Evolutionary conservation across 805 yeast genomes (phyloP).

Genomic region (Cyberlindnera xylosilytica): DNA sequence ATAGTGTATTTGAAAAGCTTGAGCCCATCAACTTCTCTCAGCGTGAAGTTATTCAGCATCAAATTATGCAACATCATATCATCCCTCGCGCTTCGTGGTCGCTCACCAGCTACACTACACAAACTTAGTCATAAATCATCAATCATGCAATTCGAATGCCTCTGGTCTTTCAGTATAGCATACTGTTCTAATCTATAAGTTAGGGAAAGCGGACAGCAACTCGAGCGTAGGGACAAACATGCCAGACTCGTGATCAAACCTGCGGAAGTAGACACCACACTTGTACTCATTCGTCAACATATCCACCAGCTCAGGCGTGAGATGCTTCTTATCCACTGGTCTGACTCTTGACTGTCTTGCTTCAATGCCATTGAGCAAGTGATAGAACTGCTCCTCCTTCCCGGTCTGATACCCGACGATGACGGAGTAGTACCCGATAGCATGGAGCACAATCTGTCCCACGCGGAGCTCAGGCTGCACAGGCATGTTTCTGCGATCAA

Average conservation of each 20-base stretch:
- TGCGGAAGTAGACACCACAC: conserved; percentile 11
- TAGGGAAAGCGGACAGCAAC: conserved; percentile 3
- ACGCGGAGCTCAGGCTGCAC: conserved; percentile 3
- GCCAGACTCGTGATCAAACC: conserved; percentile 3
- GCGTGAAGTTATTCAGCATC: too few species aligned
- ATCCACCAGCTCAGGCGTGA: conserved; percentile 6
- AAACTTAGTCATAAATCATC: too few species aligned
- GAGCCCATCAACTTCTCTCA: too few species aligned
- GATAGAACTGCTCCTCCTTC: conserved; percentile 7
- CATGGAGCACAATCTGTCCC: conserved; percentile 15
- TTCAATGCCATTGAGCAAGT: conserved; percentile 11
- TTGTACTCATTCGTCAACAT: conserved; percentile 8
- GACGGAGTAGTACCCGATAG: conserved; percentile 8
- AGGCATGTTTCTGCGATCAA: conserved; percentile 1
- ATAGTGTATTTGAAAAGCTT: too few species aligned
- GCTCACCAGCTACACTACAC: too few species aligned
- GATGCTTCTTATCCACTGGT: neutral
- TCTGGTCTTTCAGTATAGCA: too few species aligned
- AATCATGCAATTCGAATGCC: too few species aligned
- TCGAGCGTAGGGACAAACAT: conserved; percentile 8
- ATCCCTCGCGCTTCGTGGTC: too few species aligned
- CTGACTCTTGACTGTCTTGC: conserved; percentile 6
- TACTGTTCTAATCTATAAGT: neutral
- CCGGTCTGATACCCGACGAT: conserved; percentile 3
- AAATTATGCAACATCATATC: too few species aligned